Base-by-base conservation (phyloP, 495 filamentous ascomycete species). In the Corynascus novoguineensis region DNA sequence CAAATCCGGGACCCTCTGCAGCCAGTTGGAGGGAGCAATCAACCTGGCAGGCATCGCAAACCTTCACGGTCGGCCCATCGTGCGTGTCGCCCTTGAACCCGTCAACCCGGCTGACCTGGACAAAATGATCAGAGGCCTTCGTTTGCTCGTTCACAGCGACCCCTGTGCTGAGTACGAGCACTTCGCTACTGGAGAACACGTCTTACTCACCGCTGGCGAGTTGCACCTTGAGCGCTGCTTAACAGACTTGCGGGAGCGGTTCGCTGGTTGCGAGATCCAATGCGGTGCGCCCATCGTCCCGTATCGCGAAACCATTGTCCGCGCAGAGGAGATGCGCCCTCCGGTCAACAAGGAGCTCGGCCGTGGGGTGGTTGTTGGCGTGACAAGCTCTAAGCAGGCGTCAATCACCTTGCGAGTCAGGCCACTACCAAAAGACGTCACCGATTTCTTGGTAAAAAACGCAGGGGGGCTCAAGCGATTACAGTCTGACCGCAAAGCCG, bases 161-260 rank as follows among this genome's bases (percentile, higher is more conserved):
- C 92, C 93, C 2, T 97, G 93, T 62, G 95, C 92, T 15, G 85
- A 90, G 67, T 99, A 99, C 63, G 91, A 97, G 64, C 88, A 95
- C 11, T 86, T 97, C 24, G 83, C 86, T 53, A 96, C 83, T 55
- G 93, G 93, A 50, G 93, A 99, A 70, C 95, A 99, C 73, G 92
- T 99, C 47, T 83, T 99, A 21, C 72, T 93, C 25, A 97, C 95
- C 0, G 93, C 93, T 25, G 93, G 93, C 12, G 93, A 99, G 68
- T 70, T 99, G 59, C 93, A 99, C 71, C 75, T 97, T 2, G 93
- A 99, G 69, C 82, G 93, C 38, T 99, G 93, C 66, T 66, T 99
- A 34, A 96, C 93, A 34, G 93, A 99, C 75, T 79, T 99, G 8
- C 78, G 89, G 50, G 93, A 97, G 67, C 81, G 95, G 6, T 99